Evolutionary conservation across 176 grass and related monocot genomes (phyloP).

Genomic region (Typha latifolia): DNA sequence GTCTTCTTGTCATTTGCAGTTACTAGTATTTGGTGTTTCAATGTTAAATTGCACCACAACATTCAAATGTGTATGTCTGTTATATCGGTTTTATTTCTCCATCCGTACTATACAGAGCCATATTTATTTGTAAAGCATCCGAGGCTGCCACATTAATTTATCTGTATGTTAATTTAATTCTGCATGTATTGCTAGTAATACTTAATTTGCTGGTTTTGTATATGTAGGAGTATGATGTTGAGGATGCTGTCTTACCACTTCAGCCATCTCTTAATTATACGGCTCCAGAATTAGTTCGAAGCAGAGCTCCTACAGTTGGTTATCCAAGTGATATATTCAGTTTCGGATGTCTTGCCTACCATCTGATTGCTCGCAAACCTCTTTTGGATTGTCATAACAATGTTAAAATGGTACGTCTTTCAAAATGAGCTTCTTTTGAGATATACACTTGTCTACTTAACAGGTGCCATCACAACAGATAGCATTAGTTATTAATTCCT

Average conservation of each 20-base stretch:
- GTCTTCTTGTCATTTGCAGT: no score
- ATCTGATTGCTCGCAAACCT: conserved; percentile 67
- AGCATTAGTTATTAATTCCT: neutral
- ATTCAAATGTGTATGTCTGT: no score
- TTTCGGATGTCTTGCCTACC: conserved; percentile 90
- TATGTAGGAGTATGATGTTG: conserved; percentile 93
- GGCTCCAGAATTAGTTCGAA: conserved; percentile 90
- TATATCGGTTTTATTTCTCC: no score
- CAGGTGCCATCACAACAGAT: neutral
- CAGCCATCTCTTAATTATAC: conserved; percentile 93
- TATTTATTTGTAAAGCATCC: no score
- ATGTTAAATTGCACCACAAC: no score
- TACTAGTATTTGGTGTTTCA: no score
- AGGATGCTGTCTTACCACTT: conserved; percentile 82
- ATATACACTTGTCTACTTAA: neutral
- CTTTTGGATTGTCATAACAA: conserved; percentile 98
- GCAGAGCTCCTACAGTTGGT: conserved; percentile 47
- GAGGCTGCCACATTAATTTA: no score
- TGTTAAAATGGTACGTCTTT: conserved; percentile 83
- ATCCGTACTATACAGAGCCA: no score
- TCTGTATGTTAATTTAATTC: no score
- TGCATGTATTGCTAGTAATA: no score
- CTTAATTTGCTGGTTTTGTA: conserved; percentile 10
- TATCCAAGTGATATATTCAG: conserved; percentile 90
- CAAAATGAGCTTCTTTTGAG: conserved; percentile 6